Percentiles rank a stretch among this genome's conserved stretches.
Conservation (phyloP, 2,329 filamentous ascomycete genomes). For the Aspergillus neoniger region DNA sequence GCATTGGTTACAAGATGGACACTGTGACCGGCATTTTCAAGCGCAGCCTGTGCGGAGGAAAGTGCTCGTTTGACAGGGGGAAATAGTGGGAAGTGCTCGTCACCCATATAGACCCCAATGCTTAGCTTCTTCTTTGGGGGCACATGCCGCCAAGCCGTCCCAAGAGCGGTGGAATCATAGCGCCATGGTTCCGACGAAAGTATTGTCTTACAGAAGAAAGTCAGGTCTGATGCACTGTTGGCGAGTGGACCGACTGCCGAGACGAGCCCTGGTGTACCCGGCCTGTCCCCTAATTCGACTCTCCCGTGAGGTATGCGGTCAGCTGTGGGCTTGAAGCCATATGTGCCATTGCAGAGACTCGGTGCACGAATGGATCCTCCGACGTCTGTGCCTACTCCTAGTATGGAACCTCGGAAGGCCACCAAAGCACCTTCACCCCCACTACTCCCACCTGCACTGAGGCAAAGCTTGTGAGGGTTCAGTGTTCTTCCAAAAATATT, state of each 20-base stretch:
- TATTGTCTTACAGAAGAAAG: slow-evolving; percentile 11
- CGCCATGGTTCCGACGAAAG: background rate
- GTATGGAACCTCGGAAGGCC: slow-evolving; percentile 38
- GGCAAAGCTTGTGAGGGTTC: slow-evolving; percentile 31
- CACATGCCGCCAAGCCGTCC: slow-evolving; percentile 12
- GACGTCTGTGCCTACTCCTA: slow-evolving; percentile 42
- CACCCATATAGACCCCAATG: background rate
- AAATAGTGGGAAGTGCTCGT: background rate
- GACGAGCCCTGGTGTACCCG: slow-evolving; percentile 23
- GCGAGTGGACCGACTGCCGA: slow-evolving; percentile 25
- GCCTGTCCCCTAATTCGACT: slow-evolving; percentile 19
- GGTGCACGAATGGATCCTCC: slow-evolving; percentile 43
- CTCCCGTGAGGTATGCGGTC: slow-evolving; percentile 35
- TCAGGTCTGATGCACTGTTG: slow-evolving; percentile 19
- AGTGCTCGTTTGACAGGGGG: background rate
- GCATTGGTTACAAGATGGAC: background rate
- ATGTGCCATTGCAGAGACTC: slow-evolving; percentile 36
- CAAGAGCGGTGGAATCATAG: slow-evolving; percentile 1
- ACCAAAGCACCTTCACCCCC: slow-evolving; percentile 41
- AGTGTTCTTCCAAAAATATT: slow-evolving; percentile 32
- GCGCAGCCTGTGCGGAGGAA: background rate
- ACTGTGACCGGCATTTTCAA: background rate
- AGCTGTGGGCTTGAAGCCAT: slow-evolving; percentile 39
- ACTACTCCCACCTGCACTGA: slow-evolving; percentile 33
- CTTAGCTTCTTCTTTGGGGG: background rate